Base-by-base conservation (phyloP, 2,329 filamentous ascomycete genomes). In the Cladosporium sp. region DNA sequence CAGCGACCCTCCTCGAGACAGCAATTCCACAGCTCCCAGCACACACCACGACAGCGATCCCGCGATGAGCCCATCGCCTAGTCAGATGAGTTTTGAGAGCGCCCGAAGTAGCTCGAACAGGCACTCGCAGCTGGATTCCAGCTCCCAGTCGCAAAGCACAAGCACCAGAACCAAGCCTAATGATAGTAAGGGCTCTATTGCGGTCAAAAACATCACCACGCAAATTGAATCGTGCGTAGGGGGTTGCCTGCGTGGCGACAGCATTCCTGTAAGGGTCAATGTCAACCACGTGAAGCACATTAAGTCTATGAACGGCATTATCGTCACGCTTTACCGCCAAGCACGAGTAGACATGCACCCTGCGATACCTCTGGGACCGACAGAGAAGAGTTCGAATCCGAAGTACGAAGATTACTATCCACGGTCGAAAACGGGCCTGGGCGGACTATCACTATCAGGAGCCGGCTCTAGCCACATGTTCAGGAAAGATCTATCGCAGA, bases 401-500 rank as follows among this genome's bases (percentile, higher is more conserved):
- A 84, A 89, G 55, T 88, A 86, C 62, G 87, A 92, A 60, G 89
- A 95, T 55, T 88, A 86, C 63, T 95, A 91, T 65, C 90, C 91
- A 4, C 88, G 85, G 62, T 95, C 90, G 2, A 84, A 86, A 56
- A 95, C 90, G 1, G 91, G 90, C 0, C 78, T 96, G 7, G 88
- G 87, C 13, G 91, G 91, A 0, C 75, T 97, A 28, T 95, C 91
- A 1, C 77, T 97, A 38, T 89, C 88, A 1, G 93, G 89, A 1
- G 87, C 87, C 6, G 86, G 89, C 35, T 91, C 90, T 2, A 92
- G 84, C 66, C 93, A 91, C 68, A 81, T 93, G n/a, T 97, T 96
- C 67, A 86, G 93, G 50, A 97, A 97, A 68, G 93, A 98, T 67
- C 74, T 98, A 3, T 86, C 88, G 4, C 93, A 98, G 68, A 85